Evolutionary conservation across 805 yeast genomes (phyloP).

Genomic region (Pichia phayaonensis): DNA sequence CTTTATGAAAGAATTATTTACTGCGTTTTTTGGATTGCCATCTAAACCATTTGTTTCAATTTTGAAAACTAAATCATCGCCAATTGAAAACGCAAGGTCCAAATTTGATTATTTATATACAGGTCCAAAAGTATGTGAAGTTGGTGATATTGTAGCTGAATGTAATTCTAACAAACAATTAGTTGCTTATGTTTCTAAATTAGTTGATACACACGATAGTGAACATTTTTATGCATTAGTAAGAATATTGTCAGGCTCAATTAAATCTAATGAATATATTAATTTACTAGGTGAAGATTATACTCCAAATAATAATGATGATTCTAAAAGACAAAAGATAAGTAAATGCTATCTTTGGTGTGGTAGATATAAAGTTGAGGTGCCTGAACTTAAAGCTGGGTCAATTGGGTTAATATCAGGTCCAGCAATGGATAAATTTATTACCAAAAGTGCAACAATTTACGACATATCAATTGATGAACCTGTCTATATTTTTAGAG

Average conservation of each 20-base stretch:
- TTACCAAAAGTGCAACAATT: conserved; percentile 58
- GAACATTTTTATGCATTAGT: conserved; percentile 47
- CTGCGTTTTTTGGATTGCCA: conserved; percentile 44
- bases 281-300: conserved; percentile 50
- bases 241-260: conserved; percentile 53
- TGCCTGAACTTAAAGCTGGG: conserved; percentile 43
- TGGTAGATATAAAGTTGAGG: conserved; percentile 59
- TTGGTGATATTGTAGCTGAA: conserved; percentile 16
- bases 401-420: conserved; percentile 64
- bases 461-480: conserved; percentile 23
- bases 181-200: conserved; percentile 50
- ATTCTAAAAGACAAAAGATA: conserved; percentile 34
- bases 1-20: conserved; percentile 47
- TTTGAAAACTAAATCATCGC: conserved; percentile 32
- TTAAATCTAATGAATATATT: conserved; percentile 41
- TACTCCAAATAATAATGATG: conserved; percentile 44
- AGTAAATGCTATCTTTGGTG: conserved; percentile 47
- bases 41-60: conserved; percentile 46
- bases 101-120: conserved; percentile 24
- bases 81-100: conserved; percentile 27
- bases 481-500: conserved; percentile 30
- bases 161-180: conserved; percentile 37
- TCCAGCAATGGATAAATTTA: conserved; percentile 38
- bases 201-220: conserved; percentile 49
- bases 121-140: conserved; percentile 18